Percentiles rank a stretch among this genome's conserved stretches.
Conservation (phyloP, 495 filamentous ascomycete species). For the Podospora pseudoanserina region DNA sequence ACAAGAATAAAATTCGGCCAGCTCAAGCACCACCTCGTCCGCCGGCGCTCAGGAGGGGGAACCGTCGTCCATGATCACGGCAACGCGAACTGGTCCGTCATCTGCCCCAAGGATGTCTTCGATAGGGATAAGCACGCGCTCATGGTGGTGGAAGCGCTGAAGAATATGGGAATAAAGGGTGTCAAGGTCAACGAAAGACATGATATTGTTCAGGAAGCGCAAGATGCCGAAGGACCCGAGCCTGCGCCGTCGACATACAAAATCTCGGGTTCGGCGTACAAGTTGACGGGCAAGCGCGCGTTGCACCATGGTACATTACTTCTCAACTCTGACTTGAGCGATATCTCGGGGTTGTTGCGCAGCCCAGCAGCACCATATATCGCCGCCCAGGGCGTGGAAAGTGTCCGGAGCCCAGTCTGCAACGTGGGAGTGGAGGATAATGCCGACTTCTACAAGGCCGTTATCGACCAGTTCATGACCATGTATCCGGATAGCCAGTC, state of each 20-base stretch:
- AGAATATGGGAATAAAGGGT: conserved; percentile 43
- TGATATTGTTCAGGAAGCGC: conserved; percentile 75
- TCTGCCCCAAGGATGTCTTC: conserved; percentile 69
- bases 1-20: conserved; percentile 9
- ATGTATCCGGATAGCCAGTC: conserved; percentile 47
- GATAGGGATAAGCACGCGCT: conserved; percentile 82
- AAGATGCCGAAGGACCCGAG: conserved; percentile 9
- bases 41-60: conserved; percentile 82
- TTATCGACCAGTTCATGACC: conserved; percentile 47
- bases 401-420: conserved; percentile 76
- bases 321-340: conserved; percentile 61
- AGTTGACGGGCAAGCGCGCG: conserved; percentile 70
- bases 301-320: conserved; percentile 93
- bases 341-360: conserved; percentile 61
- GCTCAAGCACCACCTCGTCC: conserved; percentile 51
- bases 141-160: conserved; percentile 81
- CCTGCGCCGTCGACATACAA: conserved; percentile 53
- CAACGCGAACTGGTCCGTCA: conserved; percentile 92
- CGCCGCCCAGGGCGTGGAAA: conserved; percentile 83
- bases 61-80: conserved; percentile 90
- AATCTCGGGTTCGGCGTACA: conserved; percentile 90
- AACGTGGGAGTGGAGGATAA: conserved; percentile 61
- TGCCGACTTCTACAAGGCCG: conserved; percentile 49
- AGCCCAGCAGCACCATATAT: conserved; percentile 73
- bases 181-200: conserved; percentile 80